A percentile compares a stretch with the other conserved stretches of the same genome.
Conservation (phyloP, 1,139 yeast species). For the Geotrichum bryndzae region DNA sequence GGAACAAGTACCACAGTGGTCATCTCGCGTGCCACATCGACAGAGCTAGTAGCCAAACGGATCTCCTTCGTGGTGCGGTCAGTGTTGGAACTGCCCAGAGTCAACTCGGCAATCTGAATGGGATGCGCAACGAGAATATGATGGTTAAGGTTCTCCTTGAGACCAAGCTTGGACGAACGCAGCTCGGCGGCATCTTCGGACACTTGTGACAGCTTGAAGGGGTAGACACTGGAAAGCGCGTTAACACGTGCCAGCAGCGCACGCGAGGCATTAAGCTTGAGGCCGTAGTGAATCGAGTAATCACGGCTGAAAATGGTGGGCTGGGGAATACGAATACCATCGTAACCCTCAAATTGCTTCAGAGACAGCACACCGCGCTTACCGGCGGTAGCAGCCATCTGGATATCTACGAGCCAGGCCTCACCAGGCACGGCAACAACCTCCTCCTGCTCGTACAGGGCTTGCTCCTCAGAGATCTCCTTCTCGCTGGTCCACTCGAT, state of each 20-base stretch:
- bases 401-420: conserved; percentile 77
- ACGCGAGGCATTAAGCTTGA: conserved; percentile 72
- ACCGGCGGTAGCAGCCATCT: conserved; percentile 59
- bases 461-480: conserved; percentile 43
- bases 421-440: conserved; percentile 54
- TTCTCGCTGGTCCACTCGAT: conserved; percentile 85
- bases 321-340: conserved; percentile 27
- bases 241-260: conserved; percentile 65
- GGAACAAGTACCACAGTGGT: conserved; percentile 61
- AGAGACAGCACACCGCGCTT: conserved; percentile 28
- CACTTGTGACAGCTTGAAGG: conserved; percentile 61
- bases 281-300: conserved; percentile 68
- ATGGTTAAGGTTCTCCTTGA: conserved; percentile 74
- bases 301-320: conserved; percentile 82
- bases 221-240: conserved; percentile 73
- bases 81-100: conserved; percentile 34
- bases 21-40: conserved; percentile 70
- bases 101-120: conserved; percentile 56
- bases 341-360: conserved; percentile 30
- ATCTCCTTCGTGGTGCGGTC: conserved; percentile 27
- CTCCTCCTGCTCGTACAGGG: conserved; percentile 20
- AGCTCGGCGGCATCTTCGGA: conserved; percentile 26
- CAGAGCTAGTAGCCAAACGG: conserved; percentile 46
- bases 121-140: conserved; percentile 74
- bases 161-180: conserved; percentile 60